Conservation (phyloP, 1,284 basidiomycete genomes). For the Tilletia caries region DNA sequence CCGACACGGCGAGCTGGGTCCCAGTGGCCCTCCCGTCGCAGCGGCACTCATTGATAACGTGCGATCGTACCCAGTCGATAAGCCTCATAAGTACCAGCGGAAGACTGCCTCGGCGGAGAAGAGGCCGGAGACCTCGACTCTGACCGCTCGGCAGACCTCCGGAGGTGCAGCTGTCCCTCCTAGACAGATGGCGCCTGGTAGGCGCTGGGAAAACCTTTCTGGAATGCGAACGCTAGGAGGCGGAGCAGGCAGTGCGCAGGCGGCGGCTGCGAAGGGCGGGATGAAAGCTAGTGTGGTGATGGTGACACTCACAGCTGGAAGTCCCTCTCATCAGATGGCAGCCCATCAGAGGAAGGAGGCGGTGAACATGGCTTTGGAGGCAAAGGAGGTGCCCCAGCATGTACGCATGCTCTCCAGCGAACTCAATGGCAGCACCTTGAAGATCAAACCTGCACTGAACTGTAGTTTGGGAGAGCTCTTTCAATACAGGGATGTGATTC, state of each 20-base stretch:
- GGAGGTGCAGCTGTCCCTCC: too few species aligned
- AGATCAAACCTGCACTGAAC: background rate
- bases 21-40: background rate
- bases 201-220: too few species aligned
- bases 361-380: background rate
- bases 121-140: too few species aligned
- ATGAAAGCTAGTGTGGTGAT: background rate
- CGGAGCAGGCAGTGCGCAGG: too few species aligned
- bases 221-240: too few species aligned
- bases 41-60: background rate
- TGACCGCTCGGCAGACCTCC: too few species aligned
- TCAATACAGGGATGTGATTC: background rate
- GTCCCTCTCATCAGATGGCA: background rate
- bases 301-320: background rate
- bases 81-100: background rate
- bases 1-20: background rate
- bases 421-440: background rate
- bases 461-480: background rate
- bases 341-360: background rate
- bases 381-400: background rate
- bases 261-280: too few species aligned
- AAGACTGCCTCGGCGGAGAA: too few species aligned
- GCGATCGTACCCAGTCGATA: background rate
- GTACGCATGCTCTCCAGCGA: background rate
- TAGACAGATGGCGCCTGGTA: too few species aligned